Evolutionary conservation across 768 basidiomycete genomes (phyloP), one percentile per base, ranked within the genome.

Genomic region (Termitomyces sp.): DNA sequence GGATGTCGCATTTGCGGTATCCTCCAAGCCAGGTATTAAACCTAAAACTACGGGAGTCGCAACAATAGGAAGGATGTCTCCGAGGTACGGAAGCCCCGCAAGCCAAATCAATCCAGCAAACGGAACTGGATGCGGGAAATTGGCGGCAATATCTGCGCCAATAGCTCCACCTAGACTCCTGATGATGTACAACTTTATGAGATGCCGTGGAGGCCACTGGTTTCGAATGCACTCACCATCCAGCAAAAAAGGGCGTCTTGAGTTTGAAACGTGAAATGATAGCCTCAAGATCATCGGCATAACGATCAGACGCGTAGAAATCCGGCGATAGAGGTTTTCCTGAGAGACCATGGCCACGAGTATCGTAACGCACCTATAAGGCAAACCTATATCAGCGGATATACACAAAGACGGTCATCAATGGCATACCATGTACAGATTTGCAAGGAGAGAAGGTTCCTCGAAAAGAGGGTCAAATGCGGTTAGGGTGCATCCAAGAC

Each of bases 391-490:
- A 41, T 41, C n/a, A 20, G n/a, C 18, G 39, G n/a, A 41, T 41
- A n/a, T 9, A 41, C 37, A 18, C n/a, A 20, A 41, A 41, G n/a
- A 39, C 3, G 10, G 5, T 41, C 9, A 41, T 41, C n/a, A 39
- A 45, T 45, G 18, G 22, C 49, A 24, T 47, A 51, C 57, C 60
- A 61, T 58, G 16, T 58, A 61, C 5, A 61, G 44, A 20, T 20
- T 46, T 16, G 31, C n/a, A 12, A 34, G 45, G 8, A 61, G 37
- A 7, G 5, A 5, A 12, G 28, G 13, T 20, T 58, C 57, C 20
- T 55, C 41, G 24, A 61, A 61, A 5, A 61, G 39, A 8, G 46
- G 56, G 50, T 61, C 60, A 39, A 54, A 61, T 15, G 53, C 48
- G 7, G 56, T 49, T 29, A 61, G 16, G 22, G 57, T 58, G 29